These are phyloP conservation scores for Boletus speciosus DNA, from an alignment of 768 basidiomycete species.

Conservation along the genomic window DNA sequence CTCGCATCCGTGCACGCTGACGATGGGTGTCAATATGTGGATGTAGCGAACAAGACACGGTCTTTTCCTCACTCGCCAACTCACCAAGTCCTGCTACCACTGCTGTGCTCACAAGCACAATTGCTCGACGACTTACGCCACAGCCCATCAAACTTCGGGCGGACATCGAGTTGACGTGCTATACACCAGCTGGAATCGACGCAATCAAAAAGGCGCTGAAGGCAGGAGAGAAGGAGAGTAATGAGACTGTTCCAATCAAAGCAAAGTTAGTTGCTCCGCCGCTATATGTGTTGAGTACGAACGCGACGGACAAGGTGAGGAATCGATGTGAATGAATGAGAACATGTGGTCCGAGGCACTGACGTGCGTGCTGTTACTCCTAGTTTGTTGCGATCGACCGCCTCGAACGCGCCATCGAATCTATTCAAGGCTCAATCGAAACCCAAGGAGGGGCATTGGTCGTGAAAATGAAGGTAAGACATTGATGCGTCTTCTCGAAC, in stretches of 20 bases:
- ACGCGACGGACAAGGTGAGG: conserved; percentile 89
- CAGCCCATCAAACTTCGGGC: conserved; percentile 99
- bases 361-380: neutral
- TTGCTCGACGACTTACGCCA: conserved; percentile 92
- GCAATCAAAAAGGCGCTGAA: conserved; percentile 91
- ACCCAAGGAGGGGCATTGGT: conserved; percentile 80
- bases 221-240: conserved; percentile 86
- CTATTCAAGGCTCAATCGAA: conserved; percentile 82
- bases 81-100: conserved; percentile 57
- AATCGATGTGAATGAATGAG: neutral
- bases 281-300: conserved; percentile 91
- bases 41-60: conserved; percentile 65
- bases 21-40: neutral
- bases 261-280: conserved; percentile 96
- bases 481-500: neutral
- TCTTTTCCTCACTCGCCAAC: conserved; percentile 69
- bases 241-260: conserved; percentile 90
- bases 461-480: conserved; percentile 90
- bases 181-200: conserved; percentile 92
- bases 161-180: conserved; percentile 96
- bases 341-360: neutral
- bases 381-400: conserved; percentile 87
- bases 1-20: conserved; percentile 32
- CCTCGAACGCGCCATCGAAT: conserved; percentile 89
- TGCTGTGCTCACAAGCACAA: conserved; percentile 69